Evolutionary conservation across 2,329 filamentous ascomycete species (phyloP).

Genomic region (Beauveria medogensis): DNA sequence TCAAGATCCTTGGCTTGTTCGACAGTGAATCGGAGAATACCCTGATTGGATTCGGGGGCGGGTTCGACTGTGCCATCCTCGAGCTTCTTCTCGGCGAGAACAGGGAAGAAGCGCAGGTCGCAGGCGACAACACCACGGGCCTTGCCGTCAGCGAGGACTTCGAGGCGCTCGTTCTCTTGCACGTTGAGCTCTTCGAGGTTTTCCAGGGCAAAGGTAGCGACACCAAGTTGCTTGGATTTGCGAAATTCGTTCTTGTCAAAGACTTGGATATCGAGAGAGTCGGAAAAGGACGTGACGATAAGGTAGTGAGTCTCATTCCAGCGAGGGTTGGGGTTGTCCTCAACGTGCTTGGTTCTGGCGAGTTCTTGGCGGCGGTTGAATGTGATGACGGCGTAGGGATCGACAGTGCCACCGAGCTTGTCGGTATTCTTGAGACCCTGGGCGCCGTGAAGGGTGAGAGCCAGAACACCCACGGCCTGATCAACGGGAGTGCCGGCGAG

Average conservation of each 20-base stretch:
- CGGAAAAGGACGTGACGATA: conserved; percentile 84
- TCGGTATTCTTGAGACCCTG: conserved; percentile 91
- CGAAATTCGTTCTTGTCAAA: conserved; percentile 94
- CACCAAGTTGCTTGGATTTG: conserved; percentile 92
- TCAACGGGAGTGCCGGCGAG: conserved; percentile 88
- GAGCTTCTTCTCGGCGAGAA: conserved; percentile 63
- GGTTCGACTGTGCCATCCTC: conserved; percentile 73
- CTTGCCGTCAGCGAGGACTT: conserved; percentile 78
- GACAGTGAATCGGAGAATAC: conserved; percentile 86
- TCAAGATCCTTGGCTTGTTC: conserved; percentile 97
- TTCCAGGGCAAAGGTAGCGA: conserved; percentile 78
- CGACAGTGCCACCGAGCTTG: conserved; percentile 83
- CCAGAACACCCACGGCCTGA: conserved; percentile 89
- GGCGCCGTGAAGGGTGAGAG: conserved; percentile 83
- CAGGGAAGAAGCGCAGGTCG: conserved; percentile 92
- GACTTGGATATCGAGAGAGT: conserved; percentile 74
- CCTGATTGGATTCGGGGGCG: conserved; percentile 81
- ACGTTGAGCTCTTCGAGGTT: conserved; percentile 68
- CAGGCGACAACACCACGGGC: conserved; percentile 69
- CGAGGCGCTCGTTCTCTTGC: conserved; percentile 77
- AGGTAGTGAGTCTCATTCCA: conserved; percentile 98
- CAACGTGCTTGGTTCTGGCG: conserved; percentile 80
- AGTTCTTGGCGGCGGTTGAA: conserved; percentile 76
- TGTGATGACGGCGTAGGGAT: conserved; percentile 81
- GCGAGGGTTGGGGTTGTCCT: conserved; percentile 75